These are phyloP conservation scores for Acanthamoeba healyi DNA, from an alignment of 208 protist genomes.

Conservation along the genomic window DNA sequence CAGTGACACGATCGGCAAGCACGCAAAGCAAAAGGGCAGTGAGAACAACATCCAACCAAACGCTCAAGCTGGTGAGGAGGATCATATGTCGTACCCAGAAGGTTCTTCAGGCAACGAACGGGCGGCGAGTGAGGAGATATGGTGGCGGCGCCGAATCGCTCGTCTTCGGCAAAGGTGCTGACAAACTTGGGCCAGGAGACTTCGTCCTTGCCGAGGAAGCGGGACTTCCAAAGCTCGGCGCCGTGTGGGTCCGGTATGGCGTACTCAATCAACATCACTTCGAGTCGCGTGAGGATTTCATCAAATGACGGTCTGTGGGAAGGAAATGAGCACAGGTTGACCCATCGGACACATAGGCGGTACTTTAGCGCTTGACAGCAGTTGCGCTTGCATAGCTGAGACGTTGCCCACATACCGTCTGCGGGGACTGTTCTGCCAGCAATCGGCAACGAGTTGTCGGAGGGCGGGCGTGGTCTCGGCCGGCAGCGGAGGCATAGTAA, in stretches of 20 bases:
- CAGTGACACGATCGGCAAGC: too few species aligned
- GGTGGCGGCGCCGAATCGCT: constrained; percentile 41
- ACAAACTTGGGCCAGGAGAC: constrained; percentile 67
- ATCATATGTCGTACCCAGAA: not conserved
- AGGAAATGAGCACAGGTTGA: not conserved
- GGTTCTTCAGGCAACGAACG: constrained; percentile 42
- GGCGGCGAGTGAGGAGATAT: constrained; percentile 55
- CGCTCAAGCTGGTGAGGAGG: too few species aligned
- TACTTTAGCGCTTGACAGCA: too few species aligned
- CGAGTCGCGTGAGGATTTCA: constrained; percentile 32
- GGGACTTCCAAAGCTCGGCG: constrained; percentile 52
- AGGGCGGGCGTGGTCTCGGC: constrained; percentile 39
- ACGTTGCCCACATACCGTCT: too few species aligned
- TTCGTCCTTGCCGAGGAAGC: constrained; percentile 61
- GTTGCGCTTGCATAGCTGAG: too few species aligned
- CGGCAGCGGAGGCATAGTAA: constrained; percentile 26
- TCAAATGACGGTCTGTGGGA: constrained; percentile 17
- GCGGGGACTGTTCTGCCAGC: constrained; percentile 53
- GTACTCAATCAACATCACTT: constrained; percentile 56
- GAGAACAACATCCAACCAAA: too few species aligned
- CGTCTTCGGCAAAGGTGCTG: constrained; percentile 46
- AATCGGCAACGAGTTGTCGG: constrained; percentile 27
- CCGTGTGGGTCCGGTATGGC: constrained; percentile 55
- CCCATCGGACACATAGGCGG: too few species aligned
- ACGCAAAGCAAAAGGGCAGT: too few species aligned